Conservation (phyloP, 2,329 filamentous ascomycete genomes). For the Byssochlamys sp. region DNA sequence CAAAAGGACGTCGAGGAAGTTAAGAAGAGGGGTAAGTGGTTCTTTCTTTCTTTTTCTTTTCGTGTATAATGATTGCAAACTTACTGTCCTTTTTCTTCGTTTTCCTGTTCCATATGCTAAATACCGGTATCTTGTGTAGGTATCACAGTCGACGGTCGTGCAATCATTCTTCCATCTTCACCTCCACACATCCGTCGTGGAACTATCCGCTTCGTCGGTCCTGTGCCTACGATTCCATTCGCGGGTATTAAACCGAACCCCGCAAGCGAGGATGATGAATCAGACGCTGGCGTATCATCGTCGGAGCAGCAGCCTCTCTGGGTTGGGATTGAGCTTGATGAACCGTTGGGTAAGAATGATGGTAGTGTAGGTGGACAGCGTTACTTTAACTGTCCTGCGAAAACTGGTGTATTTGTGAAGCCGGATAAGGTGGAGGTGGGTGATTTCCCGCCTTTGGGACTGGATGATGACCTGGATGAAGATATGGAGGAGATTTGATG, state of each 20-base stretch:
- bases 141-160: conserved; percentile 37
- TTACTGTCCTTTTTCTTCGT: too few relatives aligned
- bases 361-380: conserved; percentile 42
- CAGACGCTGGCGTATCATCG: background rate
- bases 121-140: conserved; percentile 15
- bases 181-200: conserved; percentile 36
- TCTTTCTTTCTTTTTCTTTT: background rate
- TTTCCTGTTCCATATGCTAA: background rate
- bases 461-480: conserved; percentile 46
- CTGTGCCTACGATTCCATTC: conserved; percentile 31
- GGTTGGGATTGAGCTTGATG: conserved; percentile 53
- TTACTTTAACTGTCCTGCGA: conserved; percentile 47
- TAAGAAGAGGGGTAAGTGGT: conserved; percentile 50
- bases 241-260: conserved; percentile 18
- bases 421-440: conserved; percentile 55
- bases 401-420: conserved; percentile 52
- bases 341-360: conserved; percentile 58
- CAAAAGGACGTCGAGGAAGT: conserved; percentile 53
- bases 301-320: conserved; percentile 33
- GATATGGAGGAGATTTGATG: conserved; percentile 46
- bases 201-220: conserved; percentile 33
- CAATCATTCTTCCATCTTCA: conserved; percentile 33
- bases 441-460: conserved; percentile 44
- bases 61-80: too few relatives aligned
- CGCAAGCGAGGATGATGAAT: conserved; percentile 11